Evolutionary conservation across 2,329 filamentous ascomycete genomes (phyloP).

Genomic region (Daldinia eschscholtzii): DNA sequence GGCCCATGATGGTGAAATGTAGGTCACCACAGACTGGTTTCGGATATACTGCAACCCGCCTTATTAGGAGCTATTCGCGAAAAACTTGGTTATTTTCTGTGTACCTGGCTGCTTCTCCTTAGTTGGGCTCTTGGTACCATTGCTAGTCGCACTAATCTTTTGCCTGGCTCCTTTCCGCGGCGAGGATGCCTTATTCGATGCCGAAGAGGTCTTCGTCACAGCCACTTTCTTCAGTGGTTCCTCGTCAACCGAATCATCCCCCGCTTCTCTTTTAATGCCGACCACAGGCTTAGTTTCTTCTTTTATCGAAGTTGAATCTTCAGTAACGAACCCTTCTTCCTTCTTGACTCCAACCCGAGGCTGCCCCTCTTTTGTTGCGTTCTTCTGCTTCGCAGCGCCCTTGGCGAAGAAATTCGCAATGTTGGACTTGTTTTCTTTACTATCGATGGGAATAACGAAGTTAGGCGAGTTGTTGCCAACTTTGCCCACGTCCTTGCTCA

Average conservation of each 20-base stretch:
- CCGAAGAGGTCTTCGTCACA: constrained; percentile 40
- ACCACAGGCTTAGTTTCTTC: constrained; percentile 8
- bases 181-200: constrained; percentile 38
- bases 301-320: constrained; percentile 24
- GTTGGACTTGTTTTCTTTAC: constrained; percentile 89
- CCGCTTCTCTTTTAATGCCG: constrained; percentile 50
- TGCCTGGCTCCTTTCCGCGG: constrained; percentile 43
- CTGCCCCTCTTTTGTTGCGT: constrained; percentile 42
- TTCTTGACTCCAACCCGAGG: constrained; percentile 45
- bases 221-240: constrained; percentile 49
- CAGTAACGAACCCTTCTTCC: constrained; percentile 44
- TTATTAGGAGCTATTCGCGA: constrained; percentile 58
- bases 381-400: constrained; percentile 55
- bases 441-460: constrained; percentile 86
- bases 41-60: not conserved
- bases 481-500: constrained; percentile 91
- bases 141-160: constrained; percentile 59
- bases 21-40: not conserved
- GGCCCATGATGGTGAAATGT: not conserved
- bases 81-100: constrained; percentile 64
- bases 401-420: constrained; percentile 93
- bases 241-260: constrained; percentile 35
- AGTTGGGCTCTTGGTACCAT: constrained; percentile 53
- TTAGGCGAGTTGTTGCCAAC: constrained; percentile 89
- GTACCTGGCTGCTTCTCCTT: constrained; percentile 53